phyloP scores from a whole-genome alignment of 2,329 filamentous ascomycete species.

The Sporothrix dimorphospora region DNA sequence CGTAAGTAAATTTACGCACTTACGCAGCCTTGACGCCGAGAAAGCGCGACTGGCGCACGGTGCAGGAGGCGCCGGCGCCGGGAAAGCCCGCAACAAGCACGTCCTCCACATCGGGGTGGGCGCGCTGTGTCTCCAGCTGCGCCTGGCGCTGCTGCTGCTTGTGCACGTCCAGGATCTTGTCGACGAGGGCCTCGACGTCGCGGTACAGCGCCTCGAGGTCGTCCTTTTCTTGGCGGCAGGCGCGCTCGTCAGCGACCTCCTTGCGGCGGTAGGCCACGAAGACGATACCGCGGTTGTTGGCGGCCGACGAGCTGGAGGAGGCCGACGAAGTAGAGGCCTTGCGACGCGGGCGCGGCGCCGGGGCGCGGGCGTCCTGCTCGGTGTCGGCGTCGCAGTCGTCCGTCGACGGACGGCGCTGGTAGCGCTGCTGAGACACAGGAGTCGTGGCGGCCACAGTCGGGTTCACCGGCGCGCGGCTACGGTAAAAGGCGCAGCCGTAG shows the following conservation, averaged over 20 bases:
- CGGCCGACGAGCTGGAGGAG: neutral
- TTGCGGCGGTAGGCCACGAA: conserved; percentile 60
- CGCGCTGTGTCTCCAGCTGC: conserved; percentile 24
- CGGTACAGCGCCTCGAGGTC: conserved; percentile 52
- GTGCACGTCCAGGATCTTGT: conserved; percentile 57
- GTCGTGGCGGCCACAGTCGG: neutral
- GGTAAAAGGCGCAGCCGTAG: conserved; percentile 58
- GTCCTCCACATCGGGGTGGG: conserved; percentile 8
- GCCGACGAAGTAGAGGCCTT: neutral
- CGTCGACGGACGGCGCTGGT: conserved; percentile 29
- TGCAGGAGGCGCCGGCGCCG: conserved; percentile 13
- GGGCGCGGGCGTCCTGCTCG: conserved; percentile 33
- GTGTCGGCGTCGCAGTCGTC: conserved; percentile 36
- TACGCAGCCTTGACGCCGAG: conserved; percentile 9
- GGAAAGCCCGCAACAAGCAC: conserved; percentile 19
- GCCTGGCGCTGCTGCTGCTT: conserved; percentile 32
- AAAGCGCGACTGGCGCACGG: conserved; percentile 20
- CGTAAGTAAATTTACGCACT: too few relatives aligned
- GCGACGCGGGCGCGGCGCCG: neutral
- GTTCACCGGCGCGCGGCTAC: conserved; percentile 39
- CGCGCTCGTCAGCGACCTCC: conserved; percentile 40
- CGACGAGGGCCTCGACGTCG: conserved; percentile 57
- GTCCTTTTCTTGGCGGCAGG: conserved; percentile 39
- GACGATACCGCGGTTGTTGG: conserved; percentile 56
- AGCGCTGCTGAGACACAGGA: conserved; percentile 21